A percentile compares a stretch with the other conserved stretches of the same genome.
Conservation (phyloP, 2,329 filamentous ascomycete genomes). For the Macrophomina tecta region DNA sequence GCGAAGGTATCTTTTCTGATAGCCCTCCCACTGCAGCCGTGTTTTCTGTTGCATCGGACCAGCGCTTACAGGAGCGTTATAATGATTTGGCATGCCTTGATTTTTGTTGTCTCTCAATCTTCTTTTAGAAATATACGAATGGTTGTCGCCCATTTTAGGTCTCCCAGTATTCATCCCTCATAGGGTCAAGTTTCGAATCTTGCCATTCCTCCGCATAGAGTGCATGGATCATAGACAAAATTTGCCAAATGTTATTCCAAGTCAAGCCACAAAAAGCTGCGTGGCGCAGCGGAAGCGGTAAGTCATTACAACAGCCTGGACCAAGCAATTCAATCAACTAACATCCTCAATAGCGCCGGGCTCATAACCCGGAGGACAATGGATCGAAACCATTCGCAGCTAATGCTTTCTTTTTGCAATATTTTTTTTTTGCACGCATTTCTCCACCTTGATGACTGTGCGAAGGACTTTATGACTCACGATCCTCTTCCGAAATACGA, state of each 20-base stretch:
- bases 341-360: conserved; percentile 33
- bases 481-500: not conserved
- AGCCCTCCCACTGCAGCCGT: not conserved
- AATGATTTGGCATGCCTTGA: not conserved
- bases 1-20: not conserved
- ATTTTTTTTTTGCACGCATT: conserved; percentile 13
- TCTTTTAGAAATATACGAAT: not conserved
- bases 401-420: conserved; percentile 32
- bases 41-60: not conserved
- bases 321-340: not conserved
- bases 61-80: not conserved
- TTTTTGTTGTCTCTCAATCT: not conserved
- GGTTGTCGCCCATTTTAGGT: not conserved
- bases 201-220: not conserved
- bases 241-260: not conserved
- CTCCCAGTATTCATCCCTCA: not conserved
- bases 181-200: not conserved
- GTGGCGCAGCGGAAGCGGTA: conserved; percentile 40
- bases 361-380: conserved; percentile 42
- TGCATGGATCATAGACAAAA: not conserved
- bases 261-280: conserved; percentile 32
- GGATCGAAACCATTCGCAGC: conserved; percentile 41
- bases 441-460: not conserved
- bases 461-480: not conserved
- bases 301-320: not conserved